phyloP scores from a whole-genome alignment of 108 stramenopile genomes.

The Pseudonitzschia multiseries region DNA sequence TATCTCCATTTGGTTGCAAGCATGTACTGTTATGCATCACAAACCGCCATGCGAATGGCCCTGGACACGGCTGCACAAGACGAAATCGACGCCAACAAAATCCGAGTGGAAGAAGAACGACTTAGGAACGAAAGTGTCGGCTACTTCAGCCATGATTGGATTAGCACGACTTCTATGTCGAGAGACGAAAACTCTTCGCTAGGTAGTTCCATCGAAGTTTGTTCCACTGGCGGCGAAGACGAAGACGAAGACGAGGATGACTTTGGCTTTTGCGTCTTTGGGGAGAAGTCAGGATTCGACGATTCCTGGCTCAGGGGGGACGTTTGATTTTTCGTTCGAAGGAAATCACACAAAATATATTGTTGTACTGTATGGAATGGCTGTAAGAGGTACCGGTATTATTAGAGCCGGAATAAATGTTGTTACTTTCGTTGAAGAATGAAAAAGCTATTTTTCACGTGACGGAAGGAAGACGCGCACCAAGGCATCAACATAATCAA shows the following conservation, averaged over 20 bases:
- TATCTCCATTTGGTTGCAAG: conserved; percentile 13
- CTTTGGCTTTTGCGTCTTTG: conserved; percentile 6
- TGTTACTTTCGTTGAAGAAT: too few species aligned
- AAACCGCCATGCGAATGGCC: conserved; percentile 2
- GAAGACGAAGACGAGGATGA: background rate
- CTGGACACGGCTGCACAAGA: conserved; percentile 25
- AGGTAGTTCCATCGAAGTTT: background rate
- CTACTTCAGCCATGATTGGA: conserved; percentile 26
- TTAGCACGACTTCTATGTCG: conserved; percentile 9
- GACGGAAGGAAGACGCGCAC: too few species aligned
- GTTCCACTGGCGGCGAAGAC: background rate
- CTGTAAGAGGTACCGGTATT: too few species aligned
- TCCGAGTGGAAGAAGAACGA: background rate
- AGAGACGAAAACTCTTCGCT: background rate
- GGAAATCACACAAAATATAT: background rate
- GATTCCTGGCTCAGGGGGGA: conserved; percentile 25
- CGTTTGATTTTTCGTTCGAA: background rate
- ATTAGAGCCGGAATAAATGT: too few species aligned
- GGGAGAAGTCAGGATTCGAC: conserved; percentile 25
- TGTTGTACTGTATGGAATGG: background rate
- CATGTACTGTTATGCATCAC: conserved; percentile 6
- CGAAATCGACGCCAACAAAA: conserved; percentile 19
- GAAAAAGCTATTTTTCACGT: too few species aligned
- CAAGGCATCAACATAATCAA: too few species aligned
- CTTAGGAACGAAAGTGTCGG: background rate